Evolutionary conservation across 441 rosid species (phyloP), one percentile per base, ranked within the genome.

Genomic region (Populus hybrid): DNA sequence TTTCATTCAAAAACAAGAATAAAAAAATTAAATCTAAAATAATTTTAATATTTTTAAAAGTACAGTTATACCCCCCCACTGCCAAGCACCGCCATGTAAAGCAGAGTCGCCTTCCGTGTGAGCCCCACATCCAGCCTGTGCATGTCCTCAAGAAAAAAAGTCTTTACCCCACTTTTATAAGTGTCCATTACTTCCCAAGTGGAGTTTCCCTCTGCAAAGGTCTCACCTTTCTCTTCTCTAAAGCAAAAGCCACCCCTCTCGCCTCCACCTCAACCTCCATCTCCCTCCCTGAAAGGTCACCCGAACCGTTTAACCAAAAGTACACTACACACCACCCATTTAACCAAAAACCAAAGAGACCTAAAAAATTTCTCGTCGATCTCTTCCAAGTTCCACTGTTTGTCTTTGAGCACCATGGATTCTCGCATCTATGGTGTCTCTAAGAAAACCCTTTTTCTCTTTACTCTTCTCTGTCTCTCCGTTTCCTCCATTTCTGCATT

Each of bases 121-220:
- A 89, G 35, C 86, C 90, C 89, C 75, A 77, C 85, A 1, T 70
- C 93, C 91, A 91, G 92, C 79, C 95, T 92, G 87, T 88, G 91
- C 78, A 92, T 91, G 87, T 88, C 82, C 67, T 12, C 20, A 0
- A 4, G 5, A 2, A 2, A 38, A 3, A 4, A 10, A n/a, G 59
- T 34, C 72, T 28, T 34, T 10, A n/a, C 67, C 54, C 75, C 57
- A 70, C 61, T 59, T 24, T 46, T 46, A 68, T 54, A 46, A 21
- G 74, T 71, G 75, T 77, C 65, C 50, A 46, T 26, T 69, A 26
- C 11, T 6, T 76, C 36, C 38, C 21, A 16, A 68, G n/a, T 8
- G 16, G 32, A 54, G 61, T 20, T 73, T 11, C 57, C 14, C 57
- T 36, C 36, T 18, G 50, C 36, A 40, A 40, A 40, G 50, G 63